phyloP scores from a whole-genome alignment of 495 filamentous ascomycete species.

The Pseudevernia furfuracea region DNA sequence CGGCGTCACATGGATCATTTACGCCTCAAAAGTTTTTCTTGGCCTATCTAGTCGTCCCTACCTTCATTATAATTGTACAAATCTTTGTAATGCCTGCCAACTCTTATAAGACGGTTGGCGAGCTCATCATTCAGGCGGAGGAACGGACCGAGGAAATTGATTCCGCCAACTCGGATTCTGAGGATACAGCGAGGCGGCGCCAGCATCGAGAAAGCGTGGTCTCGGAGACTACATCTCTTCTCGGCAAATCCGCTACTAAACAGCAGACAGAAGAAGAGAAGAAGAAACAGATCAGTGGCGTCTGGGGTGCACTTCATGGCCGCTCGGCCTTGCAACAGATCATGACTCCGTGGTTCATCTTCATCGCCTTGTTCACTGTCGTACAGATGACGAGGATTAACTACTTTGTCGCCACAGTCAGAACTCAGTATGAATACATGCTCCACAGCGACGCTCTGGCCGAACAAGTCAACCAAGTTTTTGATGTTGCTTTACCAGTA shows the following conservation, averaged over 20 bases:
- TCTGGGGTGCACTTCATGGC: constrained; percentile 87
- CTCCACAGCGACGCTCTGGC: constrained; percentile 54
- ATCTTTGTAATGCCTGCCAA: constrained; percentile 53
- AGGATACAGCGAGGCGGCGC: constrained; percentile 41
- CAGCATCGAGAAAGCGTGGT: constrained; percentile 60
- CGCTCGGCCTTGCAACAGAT: constrained; percentile 67
- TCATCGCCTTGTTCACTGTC: constrained; percentile 81
- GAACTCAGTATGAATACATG: constrained; percentile 74
- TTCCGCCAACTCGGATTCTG: constrained; percentile 37
- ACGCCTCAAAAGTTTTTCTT: constrained; percentile 58
- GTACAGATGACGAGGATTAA: constrained; percentile 94
- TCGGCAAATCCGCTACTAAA: constrained; percentile 47
- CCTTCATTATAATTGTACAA: constrained; percentile 47
- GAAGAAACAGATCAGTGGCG: constrained; percentile 57
- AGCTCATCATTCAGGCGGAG: constrained; percentile 61
- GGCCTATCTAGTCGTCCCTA: constrained; percentile 52
- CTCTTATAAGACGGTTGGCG: constrained; percentile 54
- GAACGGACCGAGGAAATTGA: constrained; percentile 49
- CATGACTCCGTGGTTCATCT: constrained; percentile 72
- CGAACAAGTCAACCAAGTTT: constrained; percentile 67
- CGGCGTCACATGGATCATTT: constrained; percentile 42
- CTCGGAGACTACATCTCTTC: constrained; percentile 63
- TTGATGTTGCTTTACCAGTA: constrained; percentile 81
- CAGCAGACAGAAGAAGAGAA: constrained; percentile 44
- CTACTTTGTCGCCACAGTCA: constrained; percentile 91